A percentile compares a stretch with the other conserved stretches of the same genome.
These are phyloP conservation scores for Prunella vulgaris DNA, from an alignment of 257 asterid genomes.

Conservation along the genomic window DNA sequence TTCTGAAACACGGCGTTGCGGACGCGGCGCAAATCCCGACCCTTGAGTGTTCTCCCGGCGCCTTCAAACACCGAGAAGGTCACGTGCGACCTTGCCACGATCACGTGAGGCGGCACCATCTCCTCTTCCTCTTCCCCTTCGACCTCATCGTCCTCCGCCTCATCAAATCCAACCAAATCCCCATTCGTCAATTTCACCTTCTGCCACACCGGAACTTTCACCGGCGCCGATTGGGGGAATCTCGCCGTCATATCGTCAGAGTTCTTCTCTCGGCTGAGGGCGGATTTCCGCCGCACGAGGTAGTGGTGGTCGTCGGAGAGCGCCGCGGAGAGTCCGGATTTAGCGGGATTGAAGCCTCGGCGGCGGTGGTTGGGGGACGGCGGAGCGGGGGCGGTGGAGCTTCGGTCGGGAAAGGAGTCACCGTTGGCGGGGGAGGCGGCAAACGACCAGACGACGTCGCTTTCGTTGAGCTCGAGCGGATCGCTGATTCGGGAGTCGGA, in stretches of 20 bases:
- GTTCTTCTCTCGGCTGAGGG: constrained; percentile 32
- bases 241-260: constrained; percentile 30
- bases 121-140: constrained; percentile 46
- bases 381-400: constrained; percentile 19
- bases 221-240: constrained; percentile 78
- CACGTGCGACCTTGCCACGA: constrained; percentile 83
- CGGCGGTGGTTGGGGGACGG: constrained; percentile 25
- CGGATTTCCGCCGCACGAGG: constrained; percentile 50
- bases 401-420: not conserved
- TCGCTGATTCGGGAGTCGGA: constrained; percentile 21
- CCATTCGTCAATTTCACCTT: constrained; percentile 10
- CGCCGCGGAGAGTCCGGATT: constrained; percentile 67
- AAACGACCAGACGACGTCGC: constrained; percentile 74
- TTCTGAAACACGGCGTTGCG: constrained; percentile 83
- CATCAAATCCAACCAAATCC: constrained; percentile 34
- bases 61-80: constrained; percentile 92
- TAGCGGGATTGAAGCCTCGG: constrained; percentile 27
- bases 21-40: constrained; percentile 74
- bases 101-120: constrained; percentile 94
- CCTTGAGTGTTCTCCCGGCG: constrained; percentile 83
- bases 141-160: constrained; percentile 31
- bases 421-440: constrained; percentile 42
- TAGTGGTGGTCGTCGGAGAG: constrained; percentile 42
- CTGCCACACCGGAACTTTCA: constrained; percentile 73
- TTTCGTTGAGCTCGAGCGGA: constrained; percentile 67